Conservation (phyloP, 495 filamentous ascomycete species). For the Penicillium lividum region DNA sequence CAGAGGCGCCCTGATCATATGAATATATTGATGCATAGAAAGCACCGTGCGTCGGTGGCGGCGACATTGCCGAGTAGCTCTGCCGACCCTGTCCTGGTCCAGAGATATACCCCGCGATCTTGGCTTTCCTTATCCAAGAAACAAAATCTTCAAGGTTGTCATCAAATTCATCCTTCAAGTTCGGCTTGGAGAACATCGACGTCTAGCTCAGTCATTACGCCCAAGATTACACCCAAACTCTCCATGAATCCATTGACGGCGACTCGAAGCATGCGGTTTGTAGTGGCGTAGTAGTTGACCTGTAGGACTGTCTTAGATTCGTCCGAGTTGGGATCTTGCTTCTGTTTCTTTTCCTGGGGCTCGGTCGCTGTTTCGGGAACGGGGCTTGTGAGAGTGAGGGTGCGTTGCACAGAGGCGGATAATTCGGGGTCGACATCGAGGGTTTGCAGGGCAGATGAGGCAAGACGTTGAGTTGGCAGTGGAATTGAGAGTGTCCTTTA, state of each 20-base stretch:
- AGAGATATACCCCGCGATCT: background rate
- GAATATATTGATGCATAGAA: background rate
- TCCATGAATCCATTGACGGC: conserved; percentile 99
- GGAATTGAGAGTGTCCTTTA: conserved; percentile 76
- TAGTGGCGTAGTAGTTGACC: conserved; percentile 82
- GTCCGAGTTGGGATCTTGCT: conserved; percentile 29
- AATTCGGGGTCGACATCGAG: conserved; percentile 87
- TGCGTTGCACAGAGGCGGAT: conserved; percentile 75
- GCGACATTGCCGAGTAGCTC: background rate
- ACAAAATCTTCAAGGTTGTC: background rate
- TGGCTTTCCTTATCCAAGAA: background rate
- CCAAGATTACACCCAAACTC: conserved; percentile 76
- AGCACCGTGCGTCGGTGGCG: background rate
- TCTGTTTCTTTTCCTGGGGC: conserved; percentile 30
- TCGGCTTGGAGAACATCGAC: conserved; percentile 66
- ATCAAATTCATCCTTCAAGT: conserved; percentile 26
- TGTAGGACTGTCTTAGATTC: conserved; percentile 60
- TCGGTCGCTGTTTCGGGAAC: conserved; percentile 20
- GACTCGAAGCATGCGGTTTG: conserved; percentile 93
- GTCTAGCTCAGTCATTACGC: conserved; percentile 87
- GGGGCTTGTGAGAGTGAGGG: conserved; percentile 57
- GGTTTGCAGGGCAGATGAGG: conserved; percentile 70
- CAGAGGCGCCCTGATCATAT: background rate
- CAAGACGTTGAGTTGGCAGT: conserved; percentile 79
- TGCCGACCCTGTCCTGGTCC: background rate